phyloP scores from a whole-genome alignment of 2,329 filamentous ascomycete species.

The Fusarium incarnatum region DNA sequence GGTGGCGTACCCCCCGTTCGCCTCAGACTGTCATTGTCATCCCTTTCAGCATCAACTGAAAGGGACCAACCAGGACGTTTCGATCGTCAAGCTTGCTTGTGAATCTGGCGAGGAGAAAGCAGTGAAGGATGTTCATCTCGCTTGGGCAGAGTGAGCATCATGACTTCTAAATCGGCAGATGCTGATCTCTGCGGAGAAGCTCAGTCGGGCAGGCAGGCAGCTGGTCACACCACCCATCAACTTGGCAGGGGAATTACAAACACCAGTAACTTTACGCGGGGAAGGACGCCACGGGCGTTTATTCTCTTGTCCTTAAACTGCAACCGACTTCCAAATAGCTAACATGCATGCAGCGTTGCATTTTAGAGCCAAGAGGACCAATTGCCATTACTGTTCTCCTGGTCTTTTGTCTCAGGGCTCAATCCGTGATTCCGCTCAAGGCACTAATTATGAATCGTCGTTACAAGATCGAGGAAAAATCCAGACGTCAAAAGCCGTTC shows the following conservation, averaged over 20 bases:
- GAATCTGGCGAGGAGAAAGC: neutral
- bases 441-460: neutral
- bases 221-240: slow-evolving; percentile 35
- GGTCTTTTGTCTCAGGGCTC: neutral
- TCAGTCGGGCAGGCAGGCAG: slow-evolving; percentile 11
- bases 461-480: slow-evolving; percentile 6
- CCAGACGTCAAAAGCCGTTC: slow-evolving; percentile 20
- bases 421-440: neutral
- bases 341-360: slow-evolving; percentile 19
- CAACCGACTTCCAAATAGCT: slow-evolving; percentile 7
- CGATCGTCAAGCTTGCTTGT: slow-evolving; percentile 24
- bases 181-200: slow-evolving; percentile 35
- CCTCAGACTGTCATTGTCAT: slow-evolving; percentile 12
- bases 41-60: neutral
- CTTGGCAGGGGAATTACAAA: slow-evolving; percentile 40
- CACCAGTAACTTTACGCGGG: slow-evolving; percentile 30
- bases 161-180: slow-evolving; percentile 16
- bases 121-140: slow-evolving; percentile 4
- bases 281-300: slow-evolving; percentile 30
- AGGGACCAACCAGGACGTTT: slow-evolving; percentile 28
- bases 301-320: slow-evolving; percentile 7
- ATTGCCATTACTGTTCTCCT: neutral
- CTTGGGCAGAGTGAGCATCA: slow-evolving; percentile 34
- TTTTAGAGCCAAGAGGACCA: neutral
- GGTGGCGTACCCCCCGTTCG: slow-evolving; percentile 27